phyloP scores from a whole-genome alignment of 441 rosid species.

The Erodium trifolium region DNA sequence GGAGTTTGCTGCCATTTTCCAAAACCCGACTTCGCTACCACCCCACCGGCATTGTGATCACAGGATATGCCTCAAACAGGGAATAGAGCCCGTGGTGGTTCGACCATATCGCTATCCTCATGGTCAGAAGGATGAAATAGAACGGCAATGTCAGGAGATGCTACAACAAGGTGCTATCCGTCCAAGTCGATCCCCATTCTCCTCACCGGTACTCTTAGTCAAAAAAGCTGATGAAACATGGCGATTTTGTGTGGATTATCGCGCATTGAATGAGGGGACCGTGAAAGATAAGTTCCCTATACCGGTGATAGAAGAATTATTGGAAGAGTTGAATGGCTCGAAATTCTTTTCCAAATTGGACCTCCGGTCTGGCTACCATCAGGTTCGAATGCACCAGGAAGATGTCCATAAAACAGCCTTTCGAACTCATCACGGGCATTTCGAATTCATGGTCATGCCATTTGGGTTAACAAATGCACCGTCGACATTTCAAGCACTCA shows the following conservation, averaged over 20 bases:
- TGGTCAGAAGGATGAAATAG: neutral
- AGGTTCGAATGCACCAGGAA: no score
- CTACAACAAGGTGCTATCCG: neutral
- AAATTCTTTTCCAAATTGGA: neutral
- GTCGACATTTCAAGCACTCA: neutral
- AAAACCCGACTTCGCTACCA: no score
- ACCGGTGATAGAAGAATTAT: neutral
- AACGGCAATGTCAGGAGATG: neutral
- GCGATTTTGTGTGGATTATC: neutral
- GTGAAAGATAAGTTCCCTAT: neutral
- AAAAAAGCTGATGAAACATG: neutral
- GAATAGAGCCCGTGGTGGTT: neutral
- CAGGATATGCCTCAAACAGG: neutral
- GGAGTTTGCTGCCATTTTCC: no score
- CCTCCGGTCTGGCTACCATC: neutral
- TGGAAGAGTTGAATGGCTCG: neutral
- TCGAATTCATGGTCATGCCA: neutral
- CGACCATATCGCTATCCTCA: neutral
- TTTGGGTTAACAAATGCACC: neutral
- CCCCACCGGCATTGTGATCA: no score
- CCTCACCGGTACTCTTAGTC: neutral
- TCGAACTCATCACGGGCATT: neutral
- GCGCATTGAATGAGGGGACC: neutral
- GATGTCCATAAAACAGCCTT: neutral
- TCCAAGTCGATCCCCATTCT: neutral